phyloP scores from a whole-genome alignment of 768 basidiomycete species.

The Termitomyces sp. region DNA sequence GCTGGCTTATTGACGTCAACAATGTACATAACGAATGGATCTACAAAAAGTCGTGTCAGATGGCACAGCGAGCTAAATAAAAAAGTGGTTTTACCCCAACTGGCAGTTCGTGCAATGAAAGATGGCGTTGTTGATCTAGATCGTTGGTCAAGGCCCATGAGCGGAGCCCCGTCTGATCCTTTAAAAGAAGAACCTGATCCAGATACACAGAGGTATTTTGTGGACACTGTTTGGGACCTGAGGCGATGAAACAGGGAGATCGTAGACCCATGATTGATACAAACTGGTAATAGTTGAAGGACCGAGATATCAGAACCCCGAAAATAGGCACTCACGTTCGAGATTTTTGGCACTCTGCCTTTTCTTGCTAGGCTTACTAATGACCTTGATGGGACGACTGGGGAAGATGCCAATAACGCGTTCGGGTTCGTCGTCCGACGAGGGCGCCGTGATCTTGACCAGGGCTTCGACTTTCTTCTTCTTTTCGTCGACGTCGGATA shows the following conservation, averaged over 20 bases:
- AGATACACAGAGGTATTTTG: slow-evolving; percentile 94
- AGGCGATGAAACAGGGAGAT: slow-evolving; percentile 95
- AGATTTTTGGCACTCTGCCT: slow-evolving; percentile 90
- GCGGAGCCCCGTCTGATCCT: slow-evolving; percentile 85
- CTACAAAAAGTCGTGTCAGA: slow-evolving; percentile 29
- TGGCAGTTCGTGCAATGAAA: slow-evolving; percentile 84
- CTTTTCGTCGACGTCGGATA: slow-evolving; percentile 92
- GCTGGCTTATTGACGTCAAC: slow-evolving; percentile 87
- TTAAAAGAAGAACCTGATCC: slow-evolving; percentile 90
- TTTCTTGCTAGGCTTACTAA: slow-evolving; percentile 98
- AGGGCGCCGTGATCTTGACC: slow-evolving; percentile 81
- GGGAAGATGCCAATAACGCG: slow-evolving; percentile 86
- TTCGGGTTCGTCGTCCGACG: slow-evolving; percentile 76
- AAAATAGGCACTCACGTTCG: slow-evolving; percentile 58
- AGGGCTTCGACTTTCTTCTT: slow-evolving; percentile 94
- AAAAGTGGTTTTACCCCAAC: slow-evolving; percentile 65
- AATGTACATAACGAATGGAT: slow-evolving; percentile 96
- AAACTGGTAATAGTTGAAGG: slow-evolving; percentile 45
- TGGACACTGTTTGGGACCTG: slow-evolving; percentile 92
- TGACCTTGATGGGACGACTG: slow-evolving; percentile 95
- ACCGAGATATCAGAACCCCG: slow-evolving; percentile 7
- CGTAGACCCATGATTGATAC: slow-evolving; percentile 93
- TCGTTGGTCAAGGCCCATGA: slow-evolving; percentile 76
- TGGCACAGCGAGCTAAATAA: slow-evolving; percentile 1
- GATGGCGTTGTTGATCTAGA: slow-evolving; percentile 71